Conservation (phyloP, 805 yeast genomes). For the Huiozyma sinensis region DNA sequence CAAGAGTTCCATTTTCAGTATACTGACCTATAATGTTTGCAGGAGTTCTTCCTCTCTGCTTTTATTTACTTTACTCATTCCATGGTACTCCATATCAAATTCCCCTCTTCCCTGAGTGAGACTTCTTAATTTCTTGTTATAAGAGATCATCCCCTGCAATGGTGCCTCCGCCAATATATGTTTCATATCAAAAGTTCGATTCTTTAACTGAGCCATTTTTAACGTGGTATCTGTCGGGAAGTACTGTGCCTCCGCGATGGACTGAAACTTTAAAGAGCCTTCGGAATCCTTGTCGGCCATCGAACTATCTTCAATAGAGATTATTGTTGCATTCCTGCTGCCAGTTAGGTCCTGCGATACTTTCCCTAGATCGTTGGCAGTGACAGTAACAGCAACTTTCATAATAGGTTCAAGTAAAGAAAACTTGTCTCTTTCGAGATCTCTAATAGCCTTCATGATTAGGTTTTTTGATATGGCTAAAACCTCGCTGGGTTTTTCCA, state of each 20-base stretch:
- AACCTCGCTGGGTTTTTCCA: constrained; percentile 30
- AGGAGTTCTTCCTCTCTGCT: constrained; percentile 33
- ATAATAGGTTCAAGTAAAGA: constrained; percentile 79
- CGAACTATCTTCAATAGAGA: constrained; percentile 54
- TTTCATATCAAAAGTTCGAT: constrained; percentile 26
- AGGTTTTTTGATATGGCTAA: constrained; percentile 38
- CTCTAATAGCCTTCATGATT: constrained; percentile 30
- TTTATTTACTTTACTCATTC: constrained; percentile 56
- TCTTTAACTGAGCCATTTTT: neutral
- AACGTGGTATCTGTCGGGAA: constrained; percentile 68
- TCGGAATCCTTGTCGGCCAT: constrained; percentile 21
- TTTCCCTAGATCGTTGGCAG: constrained; percentile 65
- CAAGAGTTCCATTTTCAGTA: too few species aligned
- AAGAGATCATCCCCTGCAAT: constrained; percentile 82
- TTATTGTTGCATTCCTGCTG: constrained; percentile 63
- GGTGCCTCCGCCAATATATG: constrained; percentile 74
- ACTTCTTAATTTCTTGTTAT: constrained; percentile 64
- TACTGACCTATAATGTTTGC: neutral
- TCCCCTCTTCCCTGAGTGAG: constrained; percentile 84
- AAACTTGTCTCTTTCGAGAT: constrained; percentile 23
- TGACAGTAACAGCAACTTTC: constrained; percentile 58
- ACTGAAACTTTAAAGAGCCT: constrained; percentile 29
- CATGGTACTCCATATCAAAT: constrained; percentile 65
- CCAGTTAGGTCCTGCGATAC: constrained; percentile 80
- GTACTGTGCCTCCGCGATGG: constrained; percentile 51